These are phyloP conservation scores for Tricholoma terreum DNA, from an alignment of 768 basidiomycete genomes.

Conservation along the genomic window DNA sequence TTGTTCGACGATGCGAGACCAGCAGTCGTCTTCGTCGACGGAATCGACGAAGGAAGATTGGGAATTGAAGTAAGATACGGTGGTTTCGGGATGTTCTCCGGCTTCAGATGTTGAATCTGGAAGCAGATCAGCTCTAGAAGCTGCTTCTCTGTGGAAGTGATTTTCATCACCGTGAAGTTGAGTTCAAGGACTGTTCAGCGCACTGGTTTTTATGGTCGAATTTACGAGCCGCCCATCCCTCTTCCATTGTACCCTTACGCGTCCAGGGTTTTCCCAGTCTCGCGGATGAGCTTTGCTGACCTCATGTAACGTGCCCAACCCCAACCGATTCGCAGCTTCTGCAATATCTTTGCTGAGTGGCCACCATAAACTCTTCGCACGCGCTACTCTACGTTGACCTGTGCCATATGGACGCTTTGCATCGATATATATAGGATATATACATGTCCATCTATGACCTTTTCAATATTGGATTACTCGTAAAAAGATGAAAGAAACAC, in stretches of 20 bases:
- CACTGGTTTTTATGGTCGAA: constrained; percentile 71
- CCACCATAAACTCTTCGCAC: constrained; percentile 88
- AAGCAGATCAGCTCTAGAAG: constrained; percentile 71
- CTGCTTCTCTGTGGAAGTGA: constrained; percentile 59
- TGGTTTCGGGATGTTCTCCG: constrained; percentile 63
- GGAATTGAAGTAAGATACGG: constrained; percentile 47
- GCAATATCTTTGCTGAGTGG: constrained; percentile 92
- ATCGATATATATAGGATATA: constrained; percentile 97
- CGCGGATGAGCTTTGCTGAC: constrained; percentile 88
- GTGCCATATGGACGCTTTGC: constrained; percentile 86
- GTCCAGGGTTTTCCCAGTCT: constrained; percentile 98
- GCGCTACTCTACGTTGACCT: constrained; percentile 78
- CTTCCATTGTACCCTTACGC: constrained; percentile 92
- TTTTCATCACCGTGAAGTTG: not conserved
- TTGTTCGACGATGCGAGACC: constrained; percentile 35
- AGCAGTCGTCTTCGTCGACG: constrained; percentile 28
- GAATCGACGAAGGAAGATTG: constrained; percentile 25
- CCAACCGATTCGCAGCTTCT: constrained; percentile 72
- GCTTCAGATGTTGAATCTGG: constrained; percentile 71
- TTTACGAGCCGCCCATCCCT: constrained; percentile 70
- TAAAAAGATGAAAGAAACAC: constrained; percentile 26
- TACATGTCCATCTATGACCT: constrained; percentile 78
- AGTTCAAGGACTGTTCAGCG: constrained; percentile 24
- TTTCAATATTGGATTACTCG: constrained; percentile 14
- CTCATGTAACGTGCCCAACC: constrained; percentile 82